Base-by-base conservation (phyloP, 139 green algal species). In the Chlamydomonas sp. region DNA sequence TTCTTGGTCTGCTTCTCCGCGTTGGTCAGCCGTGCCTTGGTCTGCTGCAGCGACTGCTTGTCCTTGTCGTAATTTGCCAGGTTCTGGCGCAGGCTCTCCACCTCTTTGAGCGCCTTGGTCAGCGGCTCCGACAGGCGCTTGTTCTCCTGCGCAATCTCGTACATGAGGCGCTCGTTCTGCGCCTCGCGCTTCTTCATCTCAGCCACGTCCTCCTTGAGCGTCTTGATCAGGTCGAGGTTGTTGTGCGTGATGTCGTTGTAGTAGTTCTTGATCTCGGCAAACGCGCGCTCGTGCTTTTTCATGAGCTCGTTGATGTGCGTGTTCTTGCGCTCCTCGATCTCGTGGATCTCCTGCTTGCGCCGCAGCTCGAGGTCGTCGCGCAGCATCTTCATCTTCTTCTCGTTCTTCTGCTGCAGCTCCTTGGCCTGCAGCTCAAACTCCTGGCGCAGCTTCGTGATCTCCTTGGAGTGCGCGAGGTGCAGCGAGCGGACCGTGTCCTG, bases 181-280 rank as follows among this genome's bases (percentile, higher is more conserved):
- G 82, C 85, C 74, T 96, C 91, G 16, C 83, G 84, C 76, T 88
- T 90, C 74, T 93, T 95, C 86, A 95, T 91, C 68, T 94, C 90
- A 1, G 85, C 81, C 35, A 94, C 87, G 48, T 96, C 90, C 71
- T 95, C 91, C 78, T 94, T 92, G 8, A 90, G 81, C 16, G 87
- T 87, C 82, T 95, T 96, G 77, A 97, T 96, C 31, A 96, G 82
- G 79, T 97, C 90, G 60, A 97, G 80, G 80, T 96, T 97, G 79
- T 95, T 91, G 80, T 88, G 81, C 5, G 89, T 96, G 78, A 97
- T 92, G 75, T 95, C 88, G 54, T 94, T 93, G 87, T 96, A 97
- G 80, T 97, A 97, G 72, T 90, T 90, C 62, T 93, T 93, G 82
- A 96, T 93, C 70, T 96, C 90, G 6, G 76, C 74, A 65, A 94